Conservation (phyloP, 176 grass and related monocot genomes). For the Luzula sylvatica region DNA sequence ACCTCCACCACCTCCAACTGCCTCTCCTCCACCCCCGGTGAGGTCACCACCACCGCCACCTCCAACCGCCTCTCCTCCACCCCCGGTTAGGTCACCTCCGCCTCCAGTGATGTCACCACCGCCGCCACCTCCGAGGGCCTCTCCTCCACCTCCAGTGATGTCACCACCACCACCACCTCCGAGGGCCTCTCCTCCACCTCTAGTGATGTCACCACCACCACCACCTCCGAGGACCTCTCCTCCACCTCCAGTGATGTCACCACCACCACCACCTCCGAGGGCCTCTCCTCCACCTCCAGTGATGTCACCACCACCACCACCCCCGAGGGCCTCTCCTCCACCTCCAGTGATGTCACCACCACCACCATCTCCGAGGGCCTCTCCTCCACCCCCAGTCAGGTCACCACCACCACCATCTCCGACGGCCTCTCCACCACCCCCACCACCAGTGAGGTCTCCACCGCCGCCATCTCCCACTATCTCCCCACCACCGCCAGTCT, state of each 20-base stretch:
- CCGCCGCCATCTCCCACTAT: neutral
- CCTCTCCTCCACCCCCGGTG: constrained; percentile 16
- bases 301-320: constrained; percentile 2
- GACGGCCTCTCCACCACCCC: neutral
- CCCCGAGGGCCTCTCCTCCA: neutral
- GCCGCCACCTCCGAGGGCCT: neutral
- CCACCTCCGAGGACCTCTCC: neutral
- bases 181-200: neutral
- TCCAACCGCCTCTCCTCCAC: constrained; percentile 2
- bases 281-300: neutral
- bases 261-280: constrained; percentile 8
- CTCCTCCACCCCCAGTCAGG: neutral
- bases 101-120: no score
- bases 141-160: neutral
- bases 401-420: neutral
- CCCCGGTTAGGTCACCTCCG: neutral
- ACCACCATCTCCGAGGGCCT: neutral
- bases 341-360: neutral
- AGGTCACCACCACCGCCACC: neutral
- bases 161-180: neutral
- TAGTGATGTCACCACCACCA: neutral
- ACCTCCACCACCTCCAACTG: neutral
- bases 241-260: neutral
- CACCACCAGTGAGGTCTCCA: neutral
- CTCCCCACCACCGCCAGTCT: constrained; percentile 14